Evolutionary conservation across 2,329 filamentous ascomycete genomes (phyloP).

Genomic region (Alternaria viburni): DNA sequence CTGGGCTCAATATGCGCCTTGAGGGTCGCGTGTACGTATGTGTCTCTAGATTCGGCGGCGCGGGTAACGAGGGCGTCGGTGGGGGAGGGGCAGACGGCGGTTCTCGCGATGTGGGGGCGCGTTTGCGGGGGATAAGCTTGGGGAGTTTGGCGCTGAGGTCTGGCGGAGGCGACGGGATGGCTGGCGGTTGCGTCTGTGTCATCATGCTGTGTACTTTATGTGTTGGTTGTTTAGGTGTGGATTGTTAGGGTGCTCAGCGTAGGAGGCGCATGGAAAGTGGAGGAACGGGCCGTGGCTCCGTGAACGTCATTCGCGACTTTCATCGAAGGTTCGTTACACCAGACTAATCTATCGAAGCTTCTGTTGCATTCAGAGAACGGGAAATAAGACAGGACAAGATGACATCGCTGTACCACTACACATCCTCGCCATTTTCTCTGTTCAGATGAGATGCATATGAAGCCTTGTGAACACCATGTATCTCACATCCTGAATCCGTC

Average conservation of each 20-base stretch:
- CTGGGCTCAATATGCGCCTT: constrained; percentile 78
- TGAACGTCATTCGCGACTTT: background rate
- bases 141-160: constrained; percentile 40
- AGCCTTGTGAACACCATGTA: background rate
- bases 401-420: background rate
- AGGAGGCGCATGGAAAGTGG: background rate
- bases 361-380: background rate
- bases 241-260: background rate
- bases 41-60: constrained; percentile 67
- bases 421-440: background rate
- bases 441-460: background rate
- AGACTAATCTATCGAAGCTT: background rate
- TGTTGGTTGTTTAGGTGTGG: background rate
- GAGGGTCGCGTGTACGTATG: constrained; percentile 71
- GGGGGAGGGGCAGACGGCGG: constrained; percentile 64
- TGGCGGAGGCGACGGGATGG: constrained; percentile 20
- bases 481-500: background rate
- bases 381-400: background rate
- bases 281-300: constrained; percentile 3
- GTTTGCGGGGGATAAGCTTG: constrained; percentile 46
- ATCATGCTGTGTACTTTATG: constrained; percentile 12
- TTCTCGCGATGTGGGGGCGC: constrained; percentile 27
- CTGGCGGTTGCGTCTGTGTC: constrained; percentile 16
- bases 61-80: constrained; percentile 74
- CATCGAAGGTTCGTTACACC: background rate